phyloP scores from a whole-genome alignment of 345 rosid species.

The Ceriops zippeliana region DNA sequence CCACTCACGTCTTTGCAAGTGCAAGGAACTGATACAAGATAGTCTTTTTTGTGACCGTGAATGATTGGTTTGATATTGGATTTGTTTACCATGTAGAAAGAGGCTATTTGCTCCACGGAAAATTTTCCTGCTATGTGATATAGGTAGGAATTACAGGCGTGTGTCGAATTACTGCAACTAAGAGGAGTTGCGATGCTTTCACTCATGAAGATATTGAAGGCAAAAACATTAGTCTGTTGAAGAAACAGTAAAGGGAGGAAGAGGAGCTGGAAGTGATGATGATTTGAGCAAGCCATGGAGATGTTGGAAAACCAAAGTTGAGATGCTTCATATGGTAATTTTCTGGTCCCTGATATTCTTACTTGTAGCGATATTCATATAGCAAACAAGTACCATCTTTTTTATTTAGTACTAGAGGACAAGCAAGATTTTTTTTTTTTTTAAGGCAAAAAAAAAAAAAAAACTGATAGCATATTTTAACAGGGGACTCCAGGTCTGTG shows the following conservation, averaged over 20 bases:
- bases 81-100: slow-evolving; percentile 24
- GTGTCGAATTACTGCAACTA: slow-evolving; percentile 15
- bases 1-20: slow-evolving; percentile 35
- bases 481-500: not conserved
- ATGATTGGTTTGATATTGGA: slow-evolving; percentile 24
- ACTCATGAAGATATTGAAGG: not conserved
- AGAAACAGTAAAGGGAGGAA: not conserved
- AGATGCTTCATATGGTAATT: too few species aligned
- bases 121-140: slow-evolving; percentile 28
- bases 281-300: slow-evolving; percentile 1
- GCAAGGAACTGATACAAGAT: slow-evolving; percentile 32
- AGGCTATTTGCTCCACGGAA: slow-evolving; percentile 17
- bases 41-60: slow-evolving; percentile 19
- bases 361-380: too few species aligned
- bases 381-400: too few species aligned
- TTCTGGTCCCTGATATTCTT: too few species aligned
- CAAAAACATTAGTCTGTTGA: not conserved
- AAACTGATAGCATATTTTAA: not conserved
- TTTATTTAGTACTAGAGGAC: too few species aligned
- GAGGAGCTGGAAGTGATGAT: not conserved
- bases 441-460: too few species aligned
- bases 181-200: slow-evolving; percentile 24
- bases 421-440: too few species aligned
- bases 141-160: slow-evolving; percentile 24
- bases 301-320: not conserved